Evolutionary conservation across 1,284 basidiomycete species (phyloP).

Genomic region (Moesziomyces parantarcticus): DNA sequence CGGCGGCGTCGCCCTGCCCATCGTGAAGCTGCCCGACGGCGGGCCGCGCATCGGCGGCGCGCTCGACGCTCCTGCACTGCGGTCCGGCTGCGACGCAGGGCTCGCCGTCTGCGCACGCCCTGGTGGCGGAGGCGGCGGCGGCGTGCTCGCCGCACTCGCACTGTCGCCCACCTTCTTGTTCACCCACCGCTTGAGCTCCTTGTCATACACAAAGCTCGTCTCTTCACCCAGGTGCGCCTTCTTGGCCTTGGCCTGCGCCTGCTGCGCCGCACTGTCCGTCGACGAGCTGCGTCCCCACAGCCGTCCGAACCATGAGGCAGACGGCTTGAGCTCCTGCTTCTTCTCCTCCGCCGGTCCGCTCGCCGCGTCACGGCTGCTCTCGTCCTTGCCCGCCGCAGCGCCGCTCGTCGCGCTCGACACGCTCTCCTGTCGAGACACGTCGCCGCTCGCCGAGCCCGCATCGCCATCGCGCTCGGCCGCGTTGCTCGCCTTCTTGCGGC

Average conservation of each 20-base stretch:
- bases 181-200: constrained; percentile 93
- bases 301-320: constrained; percentile 78
- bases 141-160: constrained; percentile 36
- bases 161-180: constrained; percentile 79
- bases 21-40: constrained; percentile 20
- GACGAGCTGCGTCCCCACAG: constrained; percentile 66
- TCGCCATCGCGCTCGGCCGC: constrained; percentile 2
- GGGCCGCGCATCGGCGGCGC: constrained; percentile 40
- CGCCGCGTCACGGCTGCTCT: constrained; percentile 10
- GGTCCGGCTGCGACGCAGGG: constrained; percentile 51
- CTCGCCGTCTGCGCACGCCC: constrained; percentile 54
- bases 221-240: constrained; percentile 91
- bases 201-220: constrained; percentile 90
- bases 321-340: constrained; percentile 55
- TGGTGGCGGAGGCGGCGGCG: constrained; percentile 62
- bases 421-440: constrained; percentile 23
- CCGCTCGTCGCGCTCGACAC: constrained; percentile 19
- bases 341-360: constrained; percentile 28
- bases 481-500: constrained; percentile 24
- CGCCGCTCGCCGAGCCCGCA: constrained; percentile 11
- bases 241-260: constrained; percentile 59
- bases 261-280: constrained; percentile 67
- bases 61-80: constrained; percentile 26
- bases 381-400: constrained; percentile 12
- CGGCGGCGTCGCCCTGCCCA: constrained; percentile 39